These are phyloP conservation scores for Plectosphaerella sp. DNA, from an alignment of 2,329 filamentous ascomycete genomes.

Conservation along the genomic window DNA sequence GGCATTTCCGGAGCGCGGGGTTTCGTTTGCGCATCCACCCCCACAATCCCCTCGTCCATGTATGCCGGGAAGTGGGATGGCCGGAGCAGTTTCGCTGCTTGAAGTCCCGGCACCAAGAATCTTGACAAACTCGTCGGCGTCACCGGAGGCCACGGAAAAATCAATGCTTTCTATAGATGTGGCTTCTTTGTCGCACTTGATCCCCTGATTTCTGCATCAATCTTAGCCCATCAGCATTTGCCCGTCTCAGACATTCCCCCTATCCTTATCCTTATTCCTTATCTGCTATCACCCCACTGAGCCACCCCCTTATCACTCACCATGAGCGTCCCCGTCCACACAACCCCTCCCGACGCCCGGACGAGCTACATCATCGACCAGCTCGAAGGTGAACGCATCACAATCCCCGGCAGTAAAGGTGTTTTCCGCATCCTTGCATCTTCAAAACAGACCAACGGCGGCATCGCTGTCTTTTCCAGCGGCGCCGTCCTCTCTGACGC, in stretches of 20 bases:
- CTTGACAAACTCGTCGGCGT: too few relatives aligned
- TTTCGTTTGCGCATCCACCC: too few relatives aligned
- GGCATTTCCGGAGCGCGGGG: constrained; percentile 1
- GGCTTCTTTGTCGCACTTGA: too few relatives aligned
- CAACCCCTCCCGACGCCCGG: constrained; percentile 28
- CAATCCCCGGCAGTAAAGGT: constrained; percentile 48
- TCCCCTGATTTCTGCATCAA: too few relatives aligned
- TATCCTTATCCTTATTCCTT: background rate
- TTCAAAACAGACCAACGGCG: constrained; percentile 43
- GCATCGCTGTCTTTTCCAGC: constrained; percentile 45
- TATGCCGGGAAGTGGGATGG: too few relatives aligned
- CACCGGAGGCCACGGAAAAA: too few relatives aligned
- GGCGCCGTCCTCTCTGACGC: constrained; percentile 40
- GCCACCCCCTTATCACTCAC: background rate
- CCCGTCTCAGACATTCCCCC: background rate
- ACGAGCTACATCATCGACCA: constrained; percentile 41
- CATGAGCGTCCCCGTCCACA: constrained; percentile 26
- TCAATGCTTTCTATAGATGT: too few relatives aligned
- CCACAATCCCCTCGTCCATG: too few relatives aligned
- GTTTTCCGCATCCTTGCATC: constrained; percentile 46
- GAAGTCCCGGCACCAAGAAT: too few relatives aligned
- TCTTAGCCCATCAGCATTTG: background rate
- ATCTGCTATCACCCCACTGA: too few relatives aligned
- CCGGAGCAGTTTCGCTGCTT: too few relatives aligned
- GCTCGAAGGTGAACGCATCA: constrained; percentile 45